Evolutionary conservation across 202 grass and related monocot genomes (phyloP).

Genomic region (Carex arenaria): DNA sequence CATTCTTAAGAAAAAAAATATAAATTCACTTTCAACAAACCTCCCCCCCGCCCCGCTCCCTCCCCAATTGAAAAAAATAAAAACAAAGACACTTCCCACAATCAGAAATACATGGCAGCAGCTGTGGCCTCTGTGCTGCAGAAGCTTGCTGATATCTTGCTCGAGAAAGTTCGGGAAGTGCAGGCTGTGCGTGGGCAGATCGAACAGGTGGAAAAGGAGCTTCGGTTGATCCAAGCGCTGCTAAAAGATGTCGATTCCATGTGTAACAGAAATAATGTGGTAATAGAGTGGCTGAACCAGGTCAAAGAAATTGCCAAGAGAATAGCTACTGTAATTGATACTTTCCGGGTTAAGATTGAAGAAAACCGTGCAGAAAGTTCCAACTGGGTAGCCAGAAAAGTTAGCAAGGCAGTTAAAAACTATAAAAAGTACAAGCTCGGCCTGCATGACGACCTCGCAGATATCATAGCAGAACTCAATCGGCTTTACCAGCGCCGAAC

Average conservation of each 20-base stretch:
- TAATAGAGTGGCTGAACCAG: background rate
- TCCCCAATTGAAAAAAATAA: too few relatives aligned
- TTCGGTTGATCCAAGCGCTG: background rate
- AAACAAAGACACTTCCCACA: too few relatives aligned
- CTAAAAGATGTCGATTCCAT: background rate
- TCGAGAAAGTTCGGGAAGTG: background rate
- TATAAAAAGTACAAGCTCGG: background rate
- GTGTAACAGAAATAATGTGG: background rate
- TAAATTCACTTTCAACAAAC: too few relatives aligned
- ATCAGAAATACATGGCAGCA: background rate
- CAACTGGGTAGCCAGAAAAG: background rate
- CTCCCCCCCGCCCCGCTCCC: too few relatives aligned
- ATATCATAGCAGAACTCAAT: background rate
- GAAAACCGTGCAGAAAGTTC: background rate
- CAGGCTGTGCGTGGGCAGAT: background rate
- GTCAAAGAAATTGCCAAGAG: background rate
- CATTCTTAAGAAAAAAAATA: too few relatives aligned
- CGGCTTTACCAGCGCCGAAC: background rate
- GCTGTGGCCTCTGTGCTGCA: background rate
- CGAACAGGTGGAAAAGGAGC: background rate
- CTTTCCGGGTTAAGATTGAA: background rate
- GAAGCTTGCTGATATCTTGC: background rate
- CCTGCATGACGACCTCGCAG: background rate
- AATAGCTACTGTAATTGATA: slow-evolving; percentile 1
- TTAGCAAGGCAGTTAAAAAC: background rate